phyloP scores from a whole-genome alignment of 1,284 basidiomycete genomes.

The Cystobasidium slooffiae region DNA sequence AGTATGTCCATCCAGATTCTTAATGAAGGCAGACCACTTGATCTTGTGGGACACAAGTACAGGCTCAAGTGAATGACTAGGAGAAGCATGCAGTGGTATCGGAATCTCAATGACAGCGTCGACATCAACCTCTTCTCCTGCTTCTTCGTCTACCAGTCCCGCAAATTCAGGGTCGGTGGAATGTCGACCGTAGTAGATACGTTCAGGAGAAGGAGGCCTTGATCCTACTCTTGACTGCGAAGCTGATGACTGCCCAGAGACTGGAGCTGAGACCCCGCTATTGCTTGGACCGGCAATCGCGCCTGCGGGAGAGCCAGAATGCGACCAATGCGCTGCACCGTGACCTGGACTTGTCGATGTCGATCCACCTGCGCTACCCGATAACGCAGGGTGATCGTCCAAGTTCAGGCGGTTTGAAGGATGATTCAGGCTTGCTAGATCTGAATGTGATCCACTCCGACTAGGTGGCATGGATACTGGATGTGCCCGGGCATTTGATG shows the following conservation, averaged over 20 bases:
- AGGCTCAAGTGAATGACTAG: constrained; percentile 66
- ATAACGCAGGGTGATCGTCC: constrained; percentile 29
- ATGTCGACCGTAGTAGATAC: constrained; percentile 38
- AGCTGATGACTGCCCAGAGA: constrained; percentile 16
- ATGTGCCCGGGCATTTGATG: constrained; percentile 33
- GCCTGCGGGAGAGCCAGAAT: constrained; percentile 2
- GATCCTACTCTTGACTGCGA: constrained; percentile 20
- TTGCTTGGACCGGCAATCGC: not conserved
- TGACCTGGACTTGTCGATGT: constrained; percentile 6
- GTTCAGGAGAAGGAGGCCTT: constrained; percentile 23
- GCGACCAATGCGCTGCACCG: not conserved
- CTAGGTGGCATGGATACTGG: constrained; percentile 31
- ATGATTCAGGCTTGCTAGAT: constrained; percentile 29
- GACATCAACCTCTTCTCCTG: constrained; percentile 59
- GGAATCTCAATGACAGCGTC: constrained; percentile 60
- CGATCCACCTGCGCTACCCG: constrained; percentile 2
- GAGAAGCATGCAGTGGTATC: constrained; percentile 61
- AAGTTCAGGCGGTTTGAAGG: constrained; percentile 25
- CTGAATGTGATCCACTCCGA: constrained; percentile 16
- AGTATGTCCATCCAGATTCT: constrained; percentile 59
- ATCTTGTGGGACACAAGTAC: constrained; percentile 70
- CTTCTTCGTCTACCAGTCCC: constrained; percentile 36
- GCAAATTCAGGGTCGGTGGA: constrained; percentile 36
- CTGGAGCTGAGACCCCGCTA: not conserved
- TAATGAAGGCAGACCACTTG: constrained; percentile 63